Conservation (phyloP, 1,284 basidiomycete genomes). For the Ceratobasidium papillatum region DNA sequence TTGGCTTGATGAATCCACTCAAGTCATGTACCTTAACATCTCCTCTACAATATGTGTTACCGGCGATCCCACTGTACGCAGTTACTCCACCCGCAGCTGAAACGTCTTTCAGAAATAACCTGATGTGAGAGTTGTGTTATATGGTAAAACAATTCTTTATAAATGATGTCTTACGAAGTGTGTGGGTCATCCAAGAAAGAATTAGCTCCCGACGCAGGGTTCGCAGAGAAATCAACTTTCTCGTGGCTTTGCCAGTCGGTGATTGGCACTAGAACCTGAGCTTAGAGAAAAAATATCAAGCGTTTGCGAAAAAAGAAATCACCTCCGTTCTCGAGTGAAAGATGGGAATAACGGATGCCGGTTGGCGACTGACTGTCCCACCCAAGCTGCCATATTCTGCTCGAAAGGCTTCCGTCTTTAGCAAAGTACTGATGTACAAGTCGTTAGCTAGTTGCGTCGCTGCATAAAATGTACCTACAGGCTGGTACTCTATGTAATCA, state of each 20-base stretch:
- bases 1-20: background rate
- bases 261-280: slow-evolving; percentile 7
- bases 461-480: slow-evolving; percentile 13
- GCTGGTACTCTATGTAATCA: slow-evolving; percentile 34
- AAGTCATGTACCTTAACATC: background rate
- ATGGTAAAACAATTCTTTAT: background rate
- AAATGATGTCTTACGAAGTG: slow-evolving; percentile 24
- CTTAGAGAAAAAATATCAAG: background rate
- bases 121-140: background rate
- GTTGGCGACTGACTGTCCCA: slow-evolving; percentile 38
- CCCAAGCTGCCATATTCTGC: slow-evolving; percentile 35
- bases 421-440: slow-evolving; percentile 33
- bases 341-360: slow-evolving; percentile 7
- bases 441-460: background rate
- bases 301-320: background rate
- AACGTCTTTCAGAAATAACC: slow-evolving; percentile 38
- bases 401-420: slow-evolving; percentile 37
- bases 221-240: slow-evolving; percentile 14
- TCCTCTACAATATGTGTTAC: slow-evolving; percentile 30
- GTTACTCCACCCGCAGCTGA: slow-evolving; percentile 22
- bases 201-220: slow-evolving; percentile 38
- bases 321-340: slow-evolving; percentile 24
- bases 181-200: slow-evolving; percentile 16
- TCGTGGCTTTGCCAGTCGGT: slow-evolving; percentile 40
- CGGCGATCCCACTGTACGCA: slow-evolving; percentile 10